Base-by-base conservation (phyloP, 331 rosid genomes). In the Dryas integrifolia region DNA sequence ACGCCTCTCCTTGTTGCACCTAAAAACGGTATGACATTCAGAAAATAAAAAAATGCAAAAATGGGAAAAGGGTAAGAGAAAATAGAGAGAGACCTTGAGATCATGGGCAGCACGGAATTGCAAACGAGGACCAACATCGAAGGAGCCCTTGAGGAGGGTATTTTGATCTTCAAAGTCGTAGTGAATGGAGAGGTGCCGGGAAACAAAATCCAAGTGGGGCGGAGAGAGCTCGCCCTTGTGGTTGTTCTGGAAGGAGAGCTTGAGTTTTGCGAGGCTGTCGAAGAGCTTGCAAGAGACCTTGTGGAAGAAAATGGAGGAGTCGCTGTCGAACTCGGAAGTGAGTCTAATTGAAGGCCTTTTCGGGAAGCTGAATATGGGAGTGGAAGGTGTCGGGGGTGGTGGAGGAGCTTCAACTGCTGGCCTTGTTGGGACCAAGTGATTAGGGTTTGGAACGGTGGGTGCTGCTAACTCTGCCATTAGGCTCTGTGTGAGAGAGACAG, bases 241-340 rank as follows among this genome's bases (percentile, higher is more conserved):
- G 79, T 81, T 72, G 73, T 88, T 87, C 26, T 75, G 79, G 84
- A 95, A 95, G 5, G 89, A 82, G 51, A 89, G 26, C 86, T 88
- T 95, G 46, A 95, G 76, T 82, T 95, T 95, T 67, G 96, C 99
- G 9, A 91, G 79, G 64, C 85, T 80, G 61, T 86, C 88, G 47
- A 92, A 78, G 43, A 91, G 66, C 86, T 95, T 95, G 79, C 96
- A 95, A n/a, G 99, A 95, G 45, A 90, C 60, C 74, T 86, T 95
- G 79, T 95, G 86, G 82, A 83, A 86, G 87, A 92, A 89, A 43
- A 77, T 3, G 64, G 89, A 75, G 65, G 86, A 78, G 57, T 95
- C 99, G 73, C 99, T 95, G 61, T 95, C 99, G 79, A 91, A 95
- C 85, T 95, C 93, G 4, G 93, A 78, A 30, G 96, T 89, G 7